A percentile compares a stretch with the other conserved stretches of the same genome.
Evolutionary conservation across 2,329 filamentous ascomycete species (phyloP).

Genomic region (Nectriaceae sp.): DNA sequence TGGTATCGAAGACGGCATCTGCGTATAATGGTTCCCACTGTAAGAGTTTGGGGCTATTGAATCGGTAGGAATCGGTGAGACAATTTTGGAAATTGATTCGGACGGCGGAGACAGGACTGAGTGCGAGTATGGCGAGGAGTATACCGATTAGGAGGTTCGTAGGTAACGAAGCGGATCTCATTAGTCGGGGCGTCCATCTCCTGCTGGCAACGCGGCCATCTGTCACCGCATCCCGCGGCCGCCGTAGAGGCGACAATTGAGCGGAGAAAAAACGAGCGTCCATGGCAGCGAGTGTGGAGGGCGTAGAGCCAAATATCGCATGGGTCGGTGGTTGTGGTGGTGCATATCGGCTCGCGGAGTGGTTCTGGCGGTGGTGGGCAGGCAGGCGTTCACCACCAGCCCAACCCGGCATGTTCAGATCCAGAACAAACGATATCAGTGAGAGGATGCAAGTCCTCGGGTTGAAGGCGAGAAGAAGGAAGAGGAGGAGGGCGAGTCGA

Average conservation of each 20-base stretch:
- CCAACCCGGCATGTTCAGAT: slow-evolving; percentile 26
- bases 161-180: slow-evolving; percentile 14
- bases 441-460: slow-evolving; percentile 11
- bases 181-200: slow-evolving; percentile 17
- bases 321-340: slow-evolving; percentile 19
- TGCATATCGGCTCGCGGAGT: slow-evolving; percentile 24
- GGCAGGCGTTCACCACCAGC: slow-evolving; percentile 20
- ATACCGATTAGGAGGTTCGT: slow-evolving; percentile 36
- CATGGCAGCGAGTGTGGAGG: slow-evolving; percentile 17
- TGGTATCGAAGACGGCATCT: slow-evolving; percentile 71
- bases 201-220: slow-evolving; percentile 1
- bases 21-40: slow-evolving; percentile 80
- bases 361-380: slow-evolving; percentile 18
- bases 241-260: neutral
- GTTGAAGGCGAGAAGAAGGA: slow-evolving; percentile 10
- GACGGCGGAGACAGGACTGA: slow-evolving; percentile 58
- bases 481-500: neutral
- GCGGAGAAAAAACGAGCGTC: neutral
- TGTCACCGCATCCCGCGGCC: neutral
- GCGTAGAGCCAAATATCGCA: slow-evolving; percentile 18
- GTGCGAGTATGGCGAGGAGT: slow-evolving; percentile 40
- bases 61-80: slow-evolving; percentile 62
- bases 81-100: slow-evolving; percentile 85
- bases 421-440: slow-evolving; percentile 4
- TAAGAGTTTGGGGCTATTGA: slow-evolving; percentile 58